A percentile compares a stretch with the other conserved stretches of the same genome.
Conservation (phyloP, 176 grass and related monocot genomes). For the bread wheat (Triticum aestivum) region DNA sequence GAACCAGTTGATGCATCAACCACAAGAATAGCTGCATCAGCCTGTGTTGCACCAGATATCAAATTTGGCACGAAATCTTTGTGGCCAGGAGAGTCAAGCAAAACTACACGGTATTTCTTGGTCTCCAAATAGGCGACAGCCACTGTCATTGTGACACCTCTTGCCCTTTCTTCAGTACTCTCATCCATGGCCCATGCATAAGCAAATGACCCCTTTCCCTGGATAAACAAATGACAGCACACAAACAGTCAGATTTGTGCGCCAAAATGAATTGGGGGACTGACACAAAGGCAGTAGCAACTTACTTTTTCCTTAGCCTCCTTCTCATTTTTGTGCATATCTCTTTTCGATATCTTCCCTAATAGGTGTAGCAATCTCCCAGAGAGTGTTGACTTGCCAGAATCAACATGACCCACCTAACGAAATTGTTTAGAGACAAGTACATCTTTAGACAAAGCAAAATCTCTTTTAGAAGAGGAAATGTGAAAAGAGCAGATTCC, state of each 20-base stretch:
- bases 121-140: slow-evolving; percentile 91
- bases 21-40: slow-evolving; percentile 95
- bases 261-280: slow-evolving; percentile 14
- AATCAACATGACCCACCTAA: slow-evolving; percentile 99
- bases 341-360: slow-evolving; percentile 90
- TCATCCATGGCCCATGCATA: slow-evolving; percentile 99
- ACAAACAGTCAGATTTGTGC: slow-evolving; percentile 24
- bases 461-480: slow-evolving; percentile 26
- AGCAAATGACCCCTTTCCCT: slow-evolving; percentile 97
- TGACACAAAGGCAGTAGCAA: background rate
- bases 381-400: slow-evolving; percentile 95
- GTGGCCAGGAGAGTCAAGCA: slow-evolving; percentile 95
- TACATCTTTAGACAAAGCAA: slow-evolving; percentile 23
- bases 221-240: slow-evolving; percentile 21
- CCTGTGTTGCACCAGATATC: slow-evolving; percentile 97
- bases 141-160: slow-evolving; percentile 96
- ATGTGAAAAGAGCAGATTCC: slow-evolving; percentile 17
- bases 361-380: slow-evolving; percentile 90
- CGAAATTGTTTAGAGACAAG: slow-evolving; percentile 37
- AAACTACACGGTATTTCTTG: slow-evolving; percentile 78
- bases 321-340: slow-evolving; percentile 98
- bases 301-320: slow-evolving; percentile 89
- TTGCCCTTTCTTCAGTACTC: slow-evolving; percentile 94
- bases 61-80: slow-evolving; percentile 99
- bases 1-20: slow-evolving; percentile 88